Conservation (phyloP, 169 alveolate species). For the Cryptosporidium bovis region DNA sequence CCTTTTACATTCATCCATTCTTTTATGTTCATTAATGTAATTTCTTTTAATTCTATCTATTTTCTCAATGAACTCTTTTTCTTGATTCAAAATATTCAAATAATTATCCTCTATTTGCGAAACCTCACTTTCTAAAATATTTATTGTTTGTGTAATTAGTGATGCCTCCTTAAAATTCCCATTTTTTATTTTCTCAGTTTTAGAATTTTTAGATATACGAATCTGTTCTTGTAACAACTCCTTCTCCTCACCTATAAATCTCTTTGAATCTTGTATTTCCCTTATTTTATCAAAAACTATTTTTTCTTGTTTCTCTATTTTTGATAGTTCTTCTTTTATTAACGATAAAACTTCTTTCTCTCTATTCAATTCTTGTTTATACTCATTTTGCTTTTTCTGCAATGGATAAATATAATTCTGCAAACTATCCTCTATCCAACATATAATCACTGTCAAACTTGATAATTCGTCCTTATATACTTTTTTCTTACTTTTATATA, state of each 20-base stretch:
- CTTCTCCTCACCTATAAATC: conserved; percentile 44
- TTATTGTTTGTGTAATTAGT: conserved; percentile 53
- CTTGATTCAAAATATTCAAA: conserved; percentile 25
- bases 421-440: conserved; percentile 58
- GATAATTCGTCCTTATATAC: conserved; percentile 39
- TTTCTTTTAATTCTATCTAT: conserved; percentile 48
- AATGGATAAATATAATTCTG: conserved; percentile 36
- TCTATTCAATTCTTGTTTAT: conserved; percentile 12
- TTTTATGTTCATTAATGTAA: conserved; percentile 1
- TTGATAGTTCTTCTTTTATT: conserved; percentile 29
- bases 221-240: conserved; percentile 59
- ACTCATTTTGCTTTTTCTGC: conserved; percentile 24
- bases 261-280: conserved; percentile 36
- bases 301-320: conserved; percentile 54
- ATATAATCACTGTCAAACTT: conserved; percentile 40
- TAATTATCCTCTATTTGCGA: conserved; percentile 41
- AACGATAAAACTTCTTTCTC: conserved; percentile 8
- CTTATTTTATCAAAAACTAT: conserved; percentile 30
- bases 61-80: conserved; percentile 48
- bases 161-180: conserved; percentile 70
- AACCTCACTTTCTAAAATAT: conserved; percentile 16
- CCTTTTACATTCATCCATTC: conserved; percentile 14
- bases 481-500: conserved; percentile 2
- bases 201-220: conserved; percentile 38
- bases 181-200: conserved; percentile 38